Evolutionary conservation across 1,284 basidiomycete species (phyloP), one percentile per base, ranked within the genome.

Genomic region (Ganoderma lucidum): DNA sequence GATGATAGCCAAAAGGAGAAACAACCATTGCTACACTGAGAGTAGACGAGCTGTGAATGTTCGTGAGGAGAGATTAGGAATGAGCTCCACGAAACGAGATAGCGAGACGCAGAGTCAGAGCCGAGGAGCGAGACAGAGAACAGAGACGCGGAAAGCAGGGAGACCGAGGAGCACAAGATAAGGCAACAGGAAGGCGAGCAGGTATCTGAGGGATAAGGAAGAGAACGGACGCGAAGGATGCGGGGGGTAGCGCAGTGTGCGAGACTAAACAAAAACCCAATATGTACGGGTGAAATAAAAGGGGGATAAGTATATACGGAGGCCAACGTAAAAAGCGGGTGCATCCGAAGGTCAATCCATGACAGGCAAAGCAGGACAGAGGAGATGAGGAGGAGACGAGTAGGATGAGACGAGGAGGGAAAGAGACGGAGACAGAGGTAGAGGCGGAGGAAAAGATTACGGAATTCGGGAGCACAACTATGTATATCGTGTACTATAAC

Each of bases 401-500:
- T 55, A 64, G 55, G 60, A 62, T 32, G 28, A 55, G 65, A 51
- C 35, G 35, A 53, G 63, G 37, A 66, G 44, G 39, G 56, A 23
- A 14, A 5, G 53, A 42, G 35, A 44, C 9, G 45, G 64, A 51
- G 23, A 14, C 3, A 51, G 48, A 51, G 23, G 10, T 19, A 51
- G 48, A 51, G 48, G 48, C 23, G 66, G 65, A 69, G 69, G 60
- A 56, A 61, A 60, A 61, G 66, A 73, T 70, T 68, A 70, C 59
- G 72, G 62, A 70, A 64, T 63, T 53, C 35, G 67, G 45, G 68
- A 42, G 67, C 66, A 60, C 62, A 70, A 71, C 72, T 73, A 73
- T 73, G 70, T 73, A 73, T 73, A 73, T 73, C 72, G 69, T 71
- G 70, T 73, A 73, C 65, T 67, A 64, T 73, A 73, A 68, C 72